Conservation (phyloP, 2,329 filamentous ascomycete species). For the Cercospora beticola region DNA sequence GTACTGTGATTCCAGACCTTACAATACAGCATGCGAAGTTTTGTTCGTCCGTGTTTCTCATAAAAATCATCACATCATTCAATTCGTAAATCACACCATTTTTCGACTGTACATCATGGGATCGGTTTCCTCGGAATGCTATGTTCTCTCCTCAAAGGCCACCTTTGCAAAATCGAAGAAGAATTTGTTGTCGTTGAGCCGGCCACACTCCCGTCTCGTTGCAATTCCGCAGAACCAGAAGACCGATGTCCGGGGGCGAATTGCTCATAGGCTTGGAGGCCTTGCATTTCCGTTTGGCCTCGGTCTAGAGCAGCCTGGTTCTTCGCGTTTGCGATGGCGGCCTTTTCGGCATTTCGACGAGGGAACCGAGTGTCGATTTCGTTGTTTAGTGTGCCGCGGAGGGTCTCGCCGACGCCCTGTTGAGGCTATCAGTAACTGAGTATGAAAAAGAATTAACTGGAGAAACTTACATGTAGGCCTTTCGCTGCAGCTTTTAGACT, state of each 20-base stretch:
- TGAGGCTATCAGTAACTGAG: slow-evolving; percentile 6
- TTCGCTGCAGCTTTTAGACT: slow-evolving; percentile 36
- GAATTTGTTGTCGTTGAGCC: neutral
- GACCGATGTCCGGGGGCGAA: neutral
- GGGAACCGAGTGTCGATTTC: slow-evolving; percentile 35
- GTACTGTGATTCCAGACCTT: too few relatives aligned
- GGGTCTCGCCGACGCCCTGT: slow-evolving; percentile 38
- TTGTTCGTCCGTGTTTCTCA: neutral
- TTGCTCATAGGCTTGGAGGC: slow-evolving; percentile 19
- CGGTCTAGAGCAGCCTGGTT: slow-evolving; percentile 31
- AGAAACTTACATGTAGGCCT: slow-evolving; percentile 33
- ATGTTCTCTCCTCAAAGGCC: slow-evolving; percentile 7
- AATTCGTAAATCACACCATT: neutral
- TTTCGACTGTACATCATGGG: neutral
- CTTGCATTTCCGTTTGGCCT: slow-evolving; percentile 32
- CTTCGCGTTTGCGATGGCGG: slow-evolving; percentile 30
- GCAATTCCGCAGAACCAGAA: neutral
- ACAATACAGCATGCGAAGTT: neutral
- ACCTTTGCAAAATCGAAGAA: neutral
- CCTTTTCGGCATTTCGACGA: slow-evolving; percentile 32
- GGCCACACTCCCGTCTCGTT: neutral
- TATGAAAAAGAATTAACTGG: neutral
- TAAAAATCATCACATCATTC: neutral
- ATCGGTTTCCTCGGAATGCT: slow-evolving; percentile 12
- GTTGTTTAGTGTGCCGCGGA: slow-evolving; percentile 36